These are phyloP conservation scores for Ilex aquifolium DNA, from an alignment of 257 asterid species.

Conservation along the genomic window DNA sequence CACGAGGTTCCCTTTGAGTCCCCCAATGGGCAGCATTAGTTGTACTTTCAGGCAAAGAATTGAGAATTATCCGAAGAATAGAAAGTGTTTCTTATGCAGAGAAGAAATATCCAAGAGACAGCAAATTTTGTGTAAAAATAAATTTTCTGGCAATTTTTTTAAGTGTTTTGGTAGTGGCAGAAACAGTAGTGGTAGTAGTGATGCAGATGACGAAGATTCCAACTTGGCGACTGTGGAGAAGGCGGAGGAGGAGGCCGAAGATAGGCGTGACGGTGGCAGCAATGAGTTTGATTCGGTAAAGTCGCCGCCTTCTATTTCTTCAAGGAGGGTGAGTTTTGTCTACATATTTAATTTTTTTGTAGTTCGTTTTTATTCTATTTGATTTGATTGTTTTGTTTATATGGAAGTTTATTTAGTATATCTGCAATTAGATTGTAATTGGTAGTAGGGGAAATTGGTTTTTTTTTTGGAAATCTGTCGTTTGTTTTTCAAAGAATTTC, in stretches of 20 bases:
- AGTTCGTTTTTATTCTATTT: neutral
- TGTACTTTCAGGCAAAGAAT: constrained; percentile 16
- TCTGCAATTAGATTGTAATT: too few relatives aligned
- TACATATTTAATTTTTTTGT: neutral
- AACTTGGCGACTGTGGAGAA: constrained; percentile 42
- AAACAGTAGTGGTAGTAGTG: constrained; percentile 12
- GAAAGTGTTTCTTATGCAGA: constrained; percentile 33
- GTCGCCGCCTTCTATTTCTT: constrained; percentile 40
- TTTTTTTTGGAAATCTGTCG: too few relatives aligned
- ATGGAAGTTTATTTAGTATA: too few relatives aligned
- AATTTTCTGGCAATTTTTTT: constrained; percentile 22
- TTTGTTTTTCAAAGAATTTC: too few relatives aligned
- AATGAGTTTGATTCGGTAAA: constrained; percentile 31
- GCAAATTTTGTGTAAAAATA: constrained; percentile 18
- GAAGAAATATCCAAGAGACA: constrained; percentile 26
- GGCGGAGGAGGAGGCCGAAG: constrained; percentile 29
- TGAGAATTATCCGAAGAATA: constrained; percentile 5
- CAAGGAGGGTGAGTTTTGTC: constrained; percentile 32
- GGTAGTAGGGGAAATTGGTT: too few relatives aligned
- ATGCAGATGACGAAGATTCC: constrained; percentile 44
- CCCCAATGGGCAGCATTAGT: constrained; percentile 14
- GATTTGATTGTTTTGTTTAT: neutral
- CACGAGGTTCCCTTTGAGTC: constrained; percentile 22
- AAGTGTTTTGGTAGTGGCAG: constrained; percentile 38
- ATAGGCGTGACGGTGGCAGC: constrained; percentile 14